Percentiles rank a stretch among this genome's conserved stretches.
Evolutionary conservation across 1,139 yeast species (phyloP).

Genomic region (Cylindricascospora bacillispora): DNA sequence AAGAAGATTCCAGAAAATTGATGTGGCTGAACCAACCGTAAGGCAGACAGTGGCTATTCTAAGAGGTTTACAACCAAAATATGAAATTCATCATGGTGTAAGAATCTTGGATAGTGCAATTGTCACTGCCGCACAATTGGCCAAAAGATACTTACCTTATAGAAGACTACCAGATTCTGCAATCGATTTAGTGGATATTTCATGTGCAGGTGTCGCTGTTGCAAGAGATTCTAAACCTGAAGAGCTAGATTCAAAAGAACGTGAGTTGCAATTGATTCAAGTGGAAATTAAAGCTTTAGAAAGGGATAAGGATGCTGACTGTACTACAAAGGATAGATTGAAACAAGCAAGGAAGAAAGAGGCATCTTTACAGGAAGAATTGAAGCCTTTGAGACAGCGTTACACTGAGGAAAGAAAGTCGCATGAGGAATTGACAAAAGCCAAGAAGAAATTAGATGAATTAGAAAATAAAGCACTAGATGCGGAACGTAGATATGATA

Average conservation of each 20-base stretch:
- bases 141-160: constrained; percentile 87
- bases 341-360: constrained; percentile 63
- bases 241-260: constrained; percentile 84
- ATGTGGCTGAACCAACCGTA: constrained; percentile 87
- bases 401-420: constrained; percentile 83
- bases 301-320: constrained; percentile 87
- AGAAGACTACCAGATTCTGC: constrained; percentile 97
- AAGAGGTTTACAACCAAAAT: constrained; percentile 91
- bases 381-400: constrained; percentile 76
- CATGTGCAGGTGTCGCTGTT: constrained; percentile 96
- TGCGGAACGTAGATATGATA: constrained; percentile 95
- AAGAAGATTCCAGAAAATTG: constrained; percentile 94
- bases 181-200: constrained; percentile 89
- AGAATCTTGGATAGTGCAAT: constrained; percentile 91
- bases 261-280: constrained; percentile 79
- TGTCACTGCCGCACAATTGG: constrained; percentile 90
- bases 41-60: constrained; percentile 90
- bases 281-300: constrained; percentile 96
- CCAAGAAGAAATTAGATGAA: constrained; percentile 85
- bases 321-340: constrained; percentile 76
- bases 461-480: constrained; percentile 85
- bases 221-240: constrained; percentile 98
- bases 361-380: constrained; percentile 74
- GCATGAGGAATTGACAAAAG: constrained; percentile 77
- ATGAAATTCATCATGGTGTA: constrained; percentile 97